Evolutionary conservation across 306 rosid genomes (phyloP).

Genomic region (Fragaria ananassa): DNA sequence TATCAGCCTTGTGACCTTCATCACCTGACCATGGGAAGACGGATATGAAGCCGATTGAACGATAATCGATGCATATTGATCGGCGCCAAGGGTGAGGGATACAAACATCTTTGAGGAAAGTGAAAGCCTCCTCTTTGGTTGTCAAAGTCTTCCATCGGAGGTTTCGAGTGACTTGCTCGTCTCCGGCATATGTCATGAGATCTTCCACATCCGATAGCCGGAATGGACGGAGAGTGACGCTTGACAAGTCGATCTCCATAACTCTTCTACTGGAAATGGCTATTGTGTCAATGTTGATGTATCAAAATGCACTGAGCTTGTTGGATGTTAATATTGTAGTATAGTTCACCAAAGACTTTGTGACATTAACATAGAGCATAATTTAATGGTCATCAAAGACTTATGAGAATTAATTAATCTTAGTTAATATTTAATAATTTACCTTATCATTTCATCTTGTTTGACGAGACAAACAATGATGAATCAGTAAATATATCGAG

Average conservation of each 20-base stretch:
- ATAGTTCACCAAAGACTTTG: neutral
- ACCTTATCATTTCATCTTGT: neutral
- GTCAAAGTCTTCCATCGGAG: constrained; percentile 37
- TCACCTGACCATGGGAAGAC: constrained; percentile 36
- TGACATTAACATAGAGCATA: neutral
- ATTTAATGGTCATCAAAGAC: neutral
- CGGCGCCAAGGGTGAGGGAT: constrained; percentile 63
- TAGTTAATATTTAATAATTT: neutral
- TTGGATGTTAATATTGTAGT: neutral
- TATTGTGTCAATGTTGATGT: neutral
- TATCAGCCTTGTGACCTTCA: constrained; percentile 44
- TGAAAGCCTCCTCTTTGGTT: constrained; percentile 50
- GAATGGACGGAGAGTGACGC: constrained; percentile 45
- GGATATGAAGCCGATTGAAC: constrained; percentile 41
- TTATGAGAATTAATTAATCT: no score
- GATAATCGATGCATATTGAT: constrained; percentile 48
- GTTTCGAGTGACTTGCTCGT: constrained; percentile 37
- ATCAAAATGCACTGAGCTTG: neutral
- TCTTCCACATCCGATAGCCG: constrained; percentile 48
- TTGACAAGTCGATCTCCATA: constrained; percentile 32
- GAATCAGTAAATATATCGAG: neutral
- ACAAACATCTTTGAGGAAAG: constrained; percentile 52
- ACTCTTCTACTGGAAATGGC: neutral
- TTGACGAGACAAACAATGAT: neutral
- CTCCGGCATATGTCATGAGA: constrained; percentile 58